These are phyloP conservation scores for Williopsis jadinii DNA, from an alignment of 1,139 yeast species.

Conservation along the genomic window DNA sequence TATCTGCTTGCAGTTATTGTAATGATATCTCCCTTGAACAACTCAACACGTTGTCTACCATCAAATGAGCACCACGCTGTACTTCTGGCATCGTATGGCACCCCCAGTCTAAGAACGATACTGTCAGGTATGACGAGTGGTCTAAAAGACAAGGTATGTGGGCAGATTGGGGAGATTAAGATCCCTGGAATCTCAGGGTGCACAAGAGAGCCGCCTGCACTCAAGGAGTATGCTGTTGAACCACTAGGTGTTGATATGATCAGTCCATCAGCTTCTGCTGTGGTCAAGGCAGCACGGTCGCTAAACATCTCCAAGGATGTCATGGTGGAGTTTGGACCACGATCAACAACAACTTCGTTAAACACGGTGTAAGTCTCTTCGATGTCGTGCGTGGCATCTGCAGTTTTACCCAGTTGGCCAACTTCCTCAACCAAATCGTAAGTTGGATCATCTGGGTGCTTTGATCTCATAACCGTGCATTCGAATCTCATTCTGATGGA, in stretches of 20 bases:
- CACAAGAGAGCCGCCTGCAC: constrained; percentile 84
- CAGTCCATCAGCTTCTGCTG: constrained; percentile 86
- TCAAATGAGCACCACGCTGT: constrained; percentile 81
- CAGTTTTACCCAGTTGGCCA: constrained; percentile 8
- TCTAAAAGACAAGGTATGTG: constrained; percentile 75
- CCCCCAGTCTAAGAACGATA: constrained; percentile 59
- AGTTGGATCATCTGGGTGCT: constrained; percentile 9
- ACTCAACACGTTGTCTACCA: constrained; percentile 67
- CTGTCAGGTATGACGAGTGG: constrained; percentile 75
- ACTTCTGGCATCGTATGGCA: constrained; percentile 57
- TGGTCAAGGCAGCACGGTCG: constrained; percentile 67
- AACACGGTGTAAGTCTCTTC: constrained; percentile 50
- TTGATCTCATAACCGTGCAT: constrained; percentile 56
- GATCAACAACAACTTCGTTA: constrained; percentile 78
- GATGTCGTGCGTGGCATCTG: constrained; percentile 25
- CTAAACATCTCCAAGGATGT: constrained; percentile 72
- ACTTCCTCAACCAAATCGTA: constrained; percentile 16
- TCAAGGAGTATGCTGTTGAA: constrained; percentile 81
- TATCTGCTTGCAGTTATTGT: constrained; percentile 65
- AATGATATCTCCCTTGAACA: constrained; percentile 62
- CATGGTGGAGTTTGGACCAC: constrained; percentile 80
- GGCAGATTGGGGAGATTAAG: constrained; percentile 77
- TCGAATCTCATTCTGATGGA: constrained; percentile 72
- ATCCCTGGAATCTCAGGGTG: constrained; percentile 84
- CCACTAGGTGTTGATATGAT: constrained; percentile 87